A percentile compares a stretch with the other conserved stretches of the same genome.
Conservation (phyloP, 192 early-diverging fungal genomes). For the Linnemannia hyalina region DNA sequence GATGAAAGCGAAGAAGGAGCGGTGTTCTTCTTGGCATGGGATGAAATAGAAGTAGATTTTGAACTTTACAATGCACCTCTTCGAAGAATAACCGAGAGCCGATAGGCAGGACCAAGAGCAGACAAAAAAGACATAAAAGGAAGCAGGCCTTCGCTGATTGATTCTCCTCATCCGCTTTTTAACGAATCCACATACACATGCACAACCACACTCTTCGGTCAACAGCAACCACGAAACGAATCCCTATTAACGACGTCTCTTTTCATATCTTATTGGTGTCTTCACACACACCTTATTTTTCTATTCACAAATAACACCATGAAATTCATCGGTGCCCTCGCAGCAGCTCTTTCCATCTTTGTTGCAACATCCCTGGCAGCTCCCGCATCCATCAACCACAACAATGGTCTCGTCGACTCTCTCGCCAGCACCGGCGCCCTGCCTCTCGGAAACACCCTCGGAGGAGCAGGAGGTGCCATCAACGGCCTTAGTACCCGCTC, state of each 20-base stretch:
- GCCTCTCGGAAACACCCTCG: too few species aligned
- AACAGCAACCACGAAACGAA: not conserved
- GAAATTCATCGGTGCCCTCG: not conserved
- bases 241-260: not conserved
- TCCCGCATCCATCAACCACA: not conserved
- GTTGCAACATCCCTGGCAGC: not conserved
- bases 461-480: too few species aligned
- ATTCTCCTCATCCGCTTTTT: not conserved
- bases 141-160: not conserved
- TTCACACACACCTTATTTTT: not conserved
- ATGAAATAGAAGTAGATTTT: too few species aligned
- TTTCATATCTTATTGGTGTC: not conserved
- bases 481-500: not conserved
- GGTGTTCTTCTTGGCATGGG: too few species aligned
- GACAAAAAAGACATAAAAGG: not conserved
- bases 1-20: too few species aligned
- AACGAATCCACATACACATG: not conserved
- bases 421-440: not conserved
- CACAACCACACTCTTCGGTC: not conserved
- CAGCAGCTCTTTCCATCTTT: not conserved
- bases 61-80: too few species aligned
- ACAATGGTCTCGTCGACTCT: not conserved
- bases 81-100: too few species aligned
- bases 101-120: too few species aligned
- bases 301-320: not conserved